Evolutionary conservation across 768 basidiomycete species (phyloP), one percentile per base, ranked within the genome.

Genomic region (Gloeopeniophorella convolvens): DNA sequence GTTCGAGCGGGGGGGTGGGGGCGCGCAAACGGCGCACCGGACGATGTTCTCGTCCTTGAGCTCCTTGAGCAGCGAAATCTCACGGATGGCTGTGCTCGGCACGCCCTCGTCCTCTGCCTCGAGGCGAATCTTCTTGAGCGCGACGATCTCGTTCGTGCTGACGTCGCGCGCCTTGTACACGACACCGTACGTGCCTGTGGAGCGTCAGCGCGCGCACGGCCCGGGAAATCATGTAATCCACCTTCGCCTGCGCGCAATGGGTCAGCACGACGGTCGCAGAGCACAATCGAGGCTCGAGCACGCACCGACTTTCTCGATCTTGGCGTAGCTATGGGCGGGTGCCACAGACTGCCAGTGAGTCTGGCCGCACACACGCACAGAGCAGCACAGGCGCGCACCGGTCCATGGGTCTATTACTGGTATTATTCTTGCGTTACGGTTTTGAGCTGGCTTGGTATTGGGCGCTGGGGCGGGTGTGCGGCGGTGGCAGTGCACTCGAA

Each of bases 51-150:
- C 89, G 65, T 98, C 89, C 66, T 89, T 90, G 61, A 99, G 77
- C 65, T 99, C 96, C 68, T 98, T 99, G 60, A 99, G 70, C 55
- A 99, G 69, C 70, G 89, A 92, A 68, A 99, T 99, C 73, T 99
- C 96, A 44, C 96, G 81, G 62, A 99, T 99, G 48, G 95, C 94
- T 4, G 96, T 99, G 57, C 87, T 90, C 8, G 96, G 96, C 18
- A 99, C 96, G 40, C 96, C 96, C 67, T 99, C 96, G 63, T 99
- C 96, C 68, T 98, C 96, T 15, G 93, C 92, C 66, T 98, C 96
- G 23, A 99, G 80, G 33, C 96, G 74, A 65, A 99, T 98, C 77
- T 99, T 99, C 82, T 99, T 99, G 58, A 98, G 74, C 20, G 96
- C 96, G 43, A 99, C 96, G 59, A 97, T 82, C 59, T 81, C 70